A percentile compares a stretch with the other conserved stretches of the same genome.
phyloP scores from a whole-genome alignment of 2,329 filamentous ascomycete species.

The Cucurbitaria berberidis region DNA sequence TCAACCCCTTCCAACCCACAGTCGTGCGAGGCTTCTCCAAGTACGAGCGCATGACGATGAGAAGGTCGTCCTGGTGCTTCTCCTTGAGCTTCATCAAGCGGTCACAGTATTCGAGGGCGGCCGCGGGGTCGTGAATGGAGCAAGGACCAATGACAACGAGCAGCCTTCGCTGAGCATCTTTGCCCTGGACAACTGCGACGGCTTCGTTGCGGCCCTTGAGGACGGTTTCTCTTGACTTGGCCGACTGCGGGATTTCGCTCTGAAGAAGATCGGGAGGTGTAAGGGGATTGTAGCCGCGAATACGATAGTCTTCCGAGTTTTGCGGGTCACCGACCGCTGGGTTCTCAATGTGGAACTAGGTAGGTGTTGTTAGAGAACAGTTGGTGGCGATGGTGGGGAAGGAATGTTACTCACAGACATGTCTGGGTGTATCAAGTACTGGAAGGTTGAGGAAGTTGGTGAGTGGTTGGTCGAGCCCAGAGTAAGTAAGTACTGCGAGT shows the following conservation, averaged over 20 bases:
- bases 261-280: conserved; percentile 94
- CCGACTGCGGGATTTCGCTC: conserved; percentile 76
- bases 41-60: conserved; percentile 98
- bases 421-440: conserved; percentile 1
- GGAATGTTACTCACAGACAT: conserved; percentile 35
- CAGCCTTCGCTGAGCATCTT: conserved; percentile 62
- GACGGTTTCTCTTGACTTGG: conserved; percentile 61
- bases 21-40: conserved; percentile 98
- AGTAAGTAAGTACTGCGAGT: neutral
- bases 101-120: conserved; percentile 92
- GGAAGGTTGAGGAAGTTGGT: neutral
- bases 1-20: conserved; percentile 97
- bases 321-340: conserved; percentile 56
- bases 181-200: conserved; percentile 66
- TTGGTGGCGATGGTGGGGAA: conserved; percentile 14
- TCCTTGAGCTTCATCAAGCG: conserved; percentile 79
- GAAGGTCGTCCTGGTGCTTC: conserved; percentile 85
- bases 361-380: conserved; percentile 22
- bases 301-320: conserved; percentile 60
- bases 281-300: conserved; percentile 87
- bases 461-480: neutral
- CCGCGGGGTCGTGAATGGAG: conserved; percentile 93
- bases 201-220: conserved; percentile 65
- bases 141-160: conserved; percentile 91
- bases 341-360: conserved; percentile 59